Percentiles rank a stretch among this genome's conserved stretches.
Conservation (phyloP, 2,329 filamentous ascomycete genomes). For the Metarhizium anisopliae region DNA sequence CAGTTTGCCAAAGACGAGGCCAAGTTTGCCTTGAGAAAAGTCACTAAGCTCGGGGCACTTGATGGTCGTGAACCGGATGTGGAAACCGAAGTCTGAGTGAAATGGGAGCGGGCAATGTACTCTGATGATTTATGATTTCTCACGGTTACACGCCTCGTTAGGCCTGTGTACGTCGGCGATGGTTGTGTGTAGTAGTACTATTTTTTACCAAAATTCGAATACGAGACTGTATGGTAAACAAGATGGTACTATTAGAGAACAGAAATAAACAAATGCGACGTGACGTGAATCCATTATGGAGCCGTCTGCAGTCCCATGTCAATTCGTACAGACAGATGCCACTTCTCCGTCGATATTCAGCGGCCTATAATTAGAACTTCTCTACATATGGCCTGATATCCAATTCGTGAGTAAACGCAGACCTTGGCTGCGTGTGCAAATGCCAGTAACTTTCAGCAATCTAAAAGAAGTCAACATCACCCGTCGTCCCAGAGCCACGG, state of each 20-base stretch:
- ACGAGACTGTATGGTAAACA: neutral
- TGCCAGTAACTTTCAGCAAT: slow-evolving; percentile 85
- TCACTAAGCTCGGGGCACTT: slow-evolving; percentile 69
- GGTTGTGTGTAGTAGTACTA: too few relatives aligned
- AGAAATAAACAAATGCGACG: too few relatives aligned
- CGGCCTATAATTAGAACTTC: slow-evolving; percentile 53
- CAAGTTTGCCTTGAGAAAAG: slow-evolving; percentile 64
- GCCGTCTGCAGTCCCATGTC: too few relatives aligned
- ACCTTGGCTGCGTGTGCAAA: slow-evolving; percentile 70
- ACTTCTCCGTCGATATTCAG: too few relatives aligned
- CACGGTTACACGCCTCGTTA: neutral
- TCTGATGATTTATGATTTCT: neutral
- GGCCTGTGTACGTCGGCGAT: too few relatives aligned
- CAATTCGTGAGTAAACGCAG: slow-evolving; percentile 73
- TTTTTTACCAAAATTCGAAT: neutral
- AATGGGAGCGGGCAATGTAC: neutral
- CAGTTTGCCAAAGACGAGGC: slow-evolving; percentile 85
- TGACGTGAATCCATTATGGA: too few relatives aligned
- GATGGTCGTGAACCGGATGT: slow-evolving; percentile 79
- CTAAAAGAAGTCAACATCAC: slow-evolving; percentile 30
- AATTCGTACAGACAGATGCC: too few relatives aligned
- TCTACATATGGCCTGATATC: slow-evolving; percentile 75
- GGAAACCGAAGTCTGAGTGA: slow-evolving; percentile 60
- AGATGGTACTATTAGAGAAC: too few relatives aligned
- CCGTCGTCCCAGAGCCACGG: too few relatives aligned